phyloP scores from a whole-genome alignment of 352 stramenopile genomes.

The Blastocystis sp. region DNA sequence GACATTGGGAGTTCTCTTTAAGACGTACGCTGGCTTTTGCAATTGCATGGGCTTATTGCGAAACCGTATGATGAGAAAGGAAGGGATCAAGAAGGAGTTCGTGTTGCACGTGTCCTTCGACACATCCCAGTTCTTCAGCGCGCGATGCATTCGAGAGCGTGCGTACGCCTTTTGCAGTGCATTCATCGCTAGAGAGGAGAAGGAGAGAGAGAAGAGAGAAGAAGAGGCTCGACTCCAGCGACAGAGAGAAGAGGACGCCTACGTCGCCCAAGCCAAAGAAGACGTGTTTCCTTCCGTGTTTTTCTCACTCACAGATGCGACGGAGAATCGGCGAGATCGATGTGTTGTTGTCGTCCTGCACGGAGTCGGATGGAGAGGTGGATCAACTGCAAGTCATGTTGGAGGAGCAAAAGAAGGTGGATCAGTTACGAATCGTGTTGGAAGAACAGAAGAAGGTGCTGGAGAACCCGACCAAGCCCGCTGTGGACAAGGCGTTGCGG shows the following conservation, averaged over 20 bases:
- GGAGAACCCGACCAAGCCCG: neutral
- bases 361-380: neutral
- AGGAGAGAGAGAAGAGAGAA: conserved; percentile 41
- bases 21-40: neutral
- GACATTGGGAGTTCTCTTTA: neutral
- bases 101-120: conserved; percentile 23
- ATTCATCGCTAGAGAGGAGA: conserved; percentile 11
- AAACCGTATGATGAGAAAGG: conserved; percentile 5
- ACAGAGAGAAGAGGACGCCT: neutral
- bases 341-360: neutral
- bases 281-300: no score
- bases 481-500: no score
- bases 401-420: neutral
- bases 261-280: no score
- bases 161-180: no score
- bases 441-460: neutral
- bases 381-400: neutral
- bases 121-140: neutral
- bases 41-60: neutral
- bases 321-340: neutral
- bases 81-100: conserved; percentile 30
- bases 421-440: neutral
- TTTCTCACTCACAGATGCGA: neutral
- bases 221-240: neutral
- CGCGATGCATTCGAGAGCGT: neutral